A percentile compares a stretch with the other conserved stretches of the same genome.
These are phyloP conservation scores for Furcasterigmium furcatum DNA, from an alignment of 2,329 filamentous ascomycete species.

Conservation along the genomic window DNA sequence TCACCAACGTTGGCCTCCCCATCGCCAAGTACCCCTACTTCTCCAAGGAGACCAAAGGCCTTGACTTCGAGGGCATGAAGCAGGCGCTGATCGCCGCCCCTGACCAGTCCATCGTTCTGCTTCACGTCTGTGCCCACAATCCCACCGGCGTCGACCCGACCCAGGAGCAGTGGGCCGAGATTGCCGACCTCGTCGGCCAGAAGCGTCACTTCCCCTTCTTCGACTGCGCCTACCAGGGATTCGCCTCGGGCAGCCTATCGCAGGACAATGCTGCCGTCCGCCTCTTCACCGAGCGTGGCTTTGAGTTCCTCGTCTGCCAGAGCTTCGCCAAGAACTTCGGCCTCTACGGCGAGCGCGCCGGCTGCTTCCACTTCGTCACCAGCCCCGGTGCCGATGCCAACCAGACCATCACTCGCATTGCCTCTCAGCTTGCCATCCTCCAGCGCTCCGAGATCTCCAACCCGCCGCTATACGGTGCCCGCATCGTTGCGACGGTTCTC, in stretches of 20 bases:
- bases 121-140: slow-evolving; percentile 97
- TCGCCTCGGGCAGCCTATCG: slow-evolving; percentile 84
- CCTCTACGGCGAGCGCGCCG: slow-evolving; percentile 92
- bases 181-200: slow-evolving; percentile 71
- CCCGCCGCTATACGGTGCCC: slow-evolving; percentile 89
- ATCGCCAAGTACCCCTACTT: slow-evolving; percentile 93
- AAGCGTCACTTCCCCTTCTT: slow-evolving; percentile 97
- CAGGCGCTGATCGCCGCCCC: slow-evolving; percentile 66
- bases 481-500: slow-evolving; percentile 79
- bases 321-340: slow-evolving; percentile 98
- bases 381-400: slow-evolving; percentile 65
- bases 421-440: slow-evolving; percentile 86
- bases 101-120: slow-evolving; percentile 77
- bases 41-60: slow-evolving; percentile 79
- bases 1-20: slow-evolving; percentile 79
- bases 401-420: slow-evolving; percentile 61
- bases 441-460: slow-evolving; percentile 98
- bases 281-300: slow-evolving; percentile 89
- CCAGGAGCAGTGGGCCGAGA: slow-evolving; percentile 88
- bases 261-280: slow-evolving; percentile 89
- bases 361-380: slow-evolving; percentile 92
- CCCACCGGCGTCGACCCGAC: slow-evolving; percentile 96
- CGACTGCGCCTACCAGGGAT: slow-evolving; percentile 96
- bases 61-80: slow-evolving; percentile 91
- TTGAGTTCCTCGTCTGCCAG: slow-evolving; percentile 84